Percentiles rank a stretch among this genome's conserved stretches.
phyloP scores from a whole-genome alignment of 257 asterid species.

The Hygrophila difformis region DNA sequence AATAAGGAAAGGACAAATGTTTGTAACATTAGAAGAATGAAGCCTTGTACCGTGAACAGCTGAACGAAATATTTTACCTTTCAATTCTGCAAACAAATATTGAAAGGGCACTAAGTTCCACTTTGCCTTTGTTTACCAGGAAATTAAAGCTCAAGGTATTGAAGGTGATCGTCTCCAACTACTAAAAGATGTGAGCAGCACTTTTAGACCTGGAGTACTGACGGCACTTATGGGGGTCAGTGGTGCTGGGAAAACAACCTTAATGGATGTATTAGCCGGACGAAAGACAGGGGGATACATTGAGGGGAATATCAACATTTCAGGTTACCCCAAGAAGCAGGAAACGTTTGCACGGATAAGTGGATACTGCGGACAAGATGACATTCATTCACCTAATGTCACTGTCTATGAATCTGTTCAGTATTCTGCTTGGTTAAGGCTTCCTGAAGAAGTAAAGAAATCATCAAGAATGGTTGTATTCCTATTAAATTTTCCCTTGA shows the following conservation, averaged over 20 bases:
- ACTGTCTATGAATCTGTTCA: conserved; percentile 49
- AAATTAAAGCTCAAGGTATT: conserved; percentile 45
- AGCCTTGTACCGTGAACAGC: no score
- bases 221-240: conserved; percentile 62
- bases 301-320: conserved; percentile 40
- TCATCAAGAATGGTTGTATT: conserved; percentile 32
- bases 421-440: conserved; percentile 61
- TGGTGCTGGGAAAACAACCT: conserved; percentile 58
- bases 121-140: conserved; percentile 23
- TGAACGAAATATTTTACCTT: no score
- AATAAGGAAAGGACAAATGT: no score
- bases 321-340: conserved; percentile 52
- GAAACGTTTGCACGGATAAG: conserved; percentile 45
- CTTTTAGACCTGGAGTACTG: conserved; percentile 52
- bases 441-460: conserved; percentile 29
- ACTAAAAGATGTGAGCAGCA: conserved; percentile 37
- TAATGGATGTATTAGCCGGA: conserved; percentile 68
- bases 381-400: no score
- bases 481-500: not conserved
- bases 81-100: no score
- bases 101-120: not conserved
- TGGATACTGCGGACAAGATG: no score
- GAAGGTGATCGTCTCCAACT: conserved; percentile 41
- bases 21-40: no score
- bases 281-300: no score